A percentile compares a stretch with the other conserved stretches of the same genome.
phyloP scores from a whole-genome alignment of 371 early-diverging fungal genomes.

The Syncephalastrum racemosum region DNA sequence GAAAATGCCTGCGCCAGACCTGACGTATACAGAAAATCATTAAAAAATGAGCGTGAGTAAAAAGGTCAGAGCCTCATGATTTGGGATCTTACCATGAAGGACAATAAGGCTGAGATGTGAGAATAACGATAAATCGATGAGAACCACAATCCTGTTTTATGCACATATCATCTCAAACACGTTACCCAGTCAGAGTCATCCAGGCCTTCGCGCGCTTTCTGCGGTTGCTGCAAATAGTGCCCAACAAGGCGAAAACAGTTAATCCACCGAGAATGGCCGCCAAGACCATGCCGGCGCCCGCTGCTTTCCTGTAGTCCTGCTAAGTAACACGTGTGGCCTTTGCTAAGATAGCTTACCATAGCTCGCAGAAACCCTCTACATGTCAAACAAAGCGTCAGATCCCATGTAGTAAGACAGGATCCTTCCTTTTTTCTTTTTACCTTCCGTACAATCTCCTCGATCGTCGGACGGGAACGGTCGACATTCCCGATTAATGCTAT shows the following conservation, averaged over 20 bases:
- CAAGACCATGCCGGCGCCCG: constrained; percentile 44
- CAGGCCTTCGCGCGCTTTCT: constrained; percentile 44
- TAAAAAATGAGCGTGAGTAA: constrained; percentile 8
- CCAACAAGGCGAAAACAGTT: constrained; percentile 32
- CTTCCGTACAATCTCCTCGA: constrained; percentile 47
- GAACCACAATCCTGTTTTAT: neutral
- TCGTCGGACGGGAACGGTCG: constrained; percentile 46
- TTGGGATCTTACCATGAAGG: constrained; percentile 20
- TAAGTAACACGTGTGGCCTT: neutral
- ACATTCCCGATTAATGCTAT: constrained; percentile 38
- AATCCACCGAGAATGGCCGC: constrained; percentile 42
- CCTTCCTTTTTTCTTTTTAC: constrained; percentile 26
- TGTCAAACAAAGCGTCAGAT: neutral
- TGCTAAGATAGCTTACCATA: constrained; percentile 28
- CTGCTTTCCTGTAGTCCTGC: constrained; percentile 28
- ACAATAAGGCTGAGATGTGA: constrained; percentile 20
- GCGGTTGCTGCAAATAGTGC: constrained; percentile 42
- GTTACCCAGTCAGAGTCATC: constrained; percentile 41
- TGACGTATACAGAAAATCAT: too few species aligned
- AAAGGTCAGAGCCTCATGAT: neutral
- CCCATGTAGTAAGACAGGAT: neutral
- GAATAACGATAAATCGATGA: constrained; percentile 4
- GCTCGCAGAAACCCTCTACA: constrained; percentile 49
- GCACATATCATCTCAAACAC: too few species aligned
- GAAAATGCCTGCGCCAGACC: constrained; percentile 42